A percentile compares a stretch with the other conserved stretches of the same genome.
phyloP scores from a whole-genome alignment of 2,329 filamentous ascomycete species.

The Xylaria arbuscula region DNA sequence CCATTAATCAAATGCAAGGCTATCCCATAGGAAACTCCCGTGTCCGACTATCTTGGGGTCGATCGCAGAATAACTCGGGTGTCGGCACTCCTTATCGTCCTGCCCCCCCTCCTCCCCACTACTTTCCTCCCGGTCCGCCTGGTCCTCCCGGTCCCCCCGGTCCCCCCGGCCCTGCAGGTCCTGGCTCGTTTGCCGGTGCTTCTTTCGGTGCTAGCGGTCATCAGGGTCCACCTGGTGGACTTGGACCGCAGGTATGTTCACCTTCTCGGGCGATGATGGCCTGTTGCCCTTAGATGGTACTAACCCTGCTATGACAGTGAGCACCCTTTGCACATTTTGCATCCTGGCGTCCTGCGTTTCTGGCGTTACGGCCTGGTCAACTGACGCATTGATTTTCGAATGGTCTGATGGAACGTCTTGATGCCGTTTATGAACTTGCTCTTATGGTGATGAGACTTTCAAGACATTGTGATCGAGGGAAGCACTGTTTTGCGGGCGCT shows the following conservation, averaged over 20 bases:
- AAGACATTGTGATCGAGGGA: slow-evolving; percentile 28
- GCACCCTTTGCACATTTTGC: slow-evolving; percentile 43
- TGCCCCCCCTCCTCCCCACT: slow-evolving; percentile 68
- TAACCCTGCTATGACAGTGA: slow-evolving; percentile 37
- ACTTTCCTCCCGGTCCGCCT: slow-evolving; percentile 48
- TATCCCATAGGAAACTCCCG: slow-evolving; percentile 99
- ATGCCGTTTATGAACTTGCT: slow-evolving; percentile 41
- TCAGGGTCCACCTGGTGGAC: slow-evolving; percentile 49
- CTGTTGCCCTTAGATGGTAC: slow-evolving; percentile 8
- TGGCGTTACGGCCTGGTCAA: slow-evolving; percentile 50
- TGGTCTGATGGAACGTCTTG: slow-evolving; percentile 40
- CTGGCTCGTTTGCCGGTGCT: slow-evolving; percentile 45
- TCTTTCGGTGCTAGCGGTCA: slow-evolving; percentile 44
- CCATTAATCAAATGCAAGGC: slow-evolving; percentile 99
- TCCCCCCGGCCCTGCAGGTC: slow-evolving; percentile 46
- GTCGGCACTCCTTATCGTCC: slow-evolving; percentile 97
- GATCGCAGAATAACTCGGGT: slow-evolving; percentile 98
- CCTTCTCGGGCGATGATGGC: not conserved
- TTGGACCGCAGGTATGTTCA: slow-evolving; percentile 50
- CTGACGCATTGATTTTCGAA: slow-evolving; percentile 43
- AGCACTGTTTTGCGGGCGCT: slow-evolving; percentile 32
- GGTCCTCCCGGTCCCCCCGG: slow-evolving; percentile 48
- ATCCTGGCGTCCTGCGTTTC: slow-evolving; percentile 52
- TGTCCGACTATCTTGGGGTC: slow-evolving; percentile 96
- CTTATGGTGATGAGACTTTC: slow-evolving; percentile 35